Evolutionary conservation across 345 rosid genomes (phyloP), one percentile per base, ranked within the genome.

Genomic region (Lagerstroemia speciosa): DNA sequence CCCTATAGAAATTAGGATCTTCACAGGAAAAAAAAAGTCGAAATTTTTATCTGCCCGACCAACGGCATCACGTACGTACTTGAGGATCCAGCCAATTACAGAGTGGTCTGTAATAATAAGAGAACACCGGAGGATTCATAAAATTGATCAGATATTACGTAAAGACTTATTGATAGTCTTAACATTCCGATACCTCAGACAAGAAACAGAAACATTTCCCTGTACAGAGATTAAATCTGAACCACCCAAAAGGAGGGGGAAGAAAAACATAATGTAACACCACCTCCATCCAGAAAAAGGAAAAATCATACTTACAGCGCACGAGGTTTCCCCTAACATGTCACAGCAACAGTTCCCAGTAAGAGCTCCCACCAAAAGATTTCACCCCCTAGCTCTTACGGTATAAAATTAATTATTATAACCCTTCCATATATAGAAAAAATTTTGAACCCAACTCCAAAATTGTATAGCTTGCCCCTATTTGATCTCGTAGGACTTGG

Each of bases 401-500:
- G 29, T 30, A 1, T 27, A 9, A 58, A 30, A 58, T 58, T 14
- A 11, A 58, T 58, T 27, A 14, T 26, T 4, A 58, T 53, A 53
- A 8, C 60, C 63, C 63, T 58, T 27, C 20, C 19, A 27, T 26
- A 58, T 58, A 9, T 15, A 29, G 17, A 58, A 58, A 24, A 9
- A 26, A 53, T 1, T 1, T 58, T 14, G 63, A 26, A 29, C 34
- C 33, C 34, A 7, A 3, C 63, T 58, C 63, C 63, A 58, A 58
- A 58, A 58, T 27, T 58, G 60, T 58, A 29, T 58, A 30, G 11
- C 14, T 33, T 58, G 62, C 30, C 36, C 20, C 88, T 88, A 94
- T 70, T 87, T 82, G 83, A 88, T 94, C 68, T 82, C 79, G 69
- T 91, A 91, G 57, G 98, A 91, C n/a, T 82, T 81, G 67, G 75